Conservation (phyloP, 2,329 filamentous ascomycete species). For the Xylaria hypoxylon region DNA sequence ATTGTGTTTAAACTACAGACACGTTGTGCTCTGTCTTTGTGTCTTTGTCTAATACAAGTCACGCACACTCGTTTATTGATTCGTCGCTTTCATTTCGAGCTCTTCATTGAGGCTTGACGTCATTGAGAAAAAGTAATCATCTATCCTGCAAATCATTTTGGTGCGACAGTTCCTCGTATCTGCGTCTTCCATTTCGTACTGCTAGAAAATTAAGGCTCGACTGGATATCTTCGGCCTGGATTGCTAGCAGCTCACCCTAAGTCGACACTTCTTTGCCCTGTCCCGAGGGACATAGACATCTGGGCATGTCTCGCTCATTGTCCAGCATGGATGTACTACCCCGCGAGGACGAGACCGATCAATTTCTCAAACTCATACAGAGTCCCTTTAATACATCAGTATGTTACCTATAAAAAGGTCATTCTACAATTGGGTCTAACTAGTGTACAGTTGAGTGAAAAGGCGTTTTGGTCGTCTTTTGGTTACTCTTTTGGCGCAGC, state of each 20-base stretch:
- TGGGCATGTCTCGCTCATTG: slow-evolving; percentile 23
- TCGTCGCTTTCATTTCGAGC: slow-evolving; percentile 22
- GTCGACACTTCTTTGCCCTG: background rate
- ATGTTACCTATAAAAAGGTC: slow-evolving; percentile 34
- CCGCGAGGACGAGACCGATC: slow-evolving; percentile 45
- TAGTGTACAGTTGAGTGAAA: slow-evolving; percentile 29
- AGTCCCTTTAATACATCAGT: slow-evolving; percentile 62
- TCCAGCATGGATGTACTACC: slow-evolving; percentile 15
- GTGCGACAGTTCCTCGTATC: background rate
- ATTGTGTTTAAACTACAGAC: slow-evolving; percentile 4
- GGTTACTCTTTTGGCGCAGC: slow-evolving; percentile 82
- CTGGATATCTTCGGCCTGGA: background rate
- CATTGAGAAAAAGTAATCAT: slow-evolving; percentile 7
- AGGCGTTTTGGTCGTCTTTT: slow-evolving; percentile 75
- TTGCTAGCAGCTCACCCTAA: background rate
- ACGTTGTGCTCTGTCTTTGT: slow-evolving; percentile 15
- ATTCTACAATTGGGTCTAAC: slow-evolving; percentile 5
- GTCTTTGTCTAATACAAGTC: background rate
- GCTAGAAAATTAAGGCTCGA: background rate
- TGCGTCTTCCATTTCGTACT: slow-evolving; percentile 5
- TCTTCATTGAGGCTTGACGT: slow-evolving; percentile 34
- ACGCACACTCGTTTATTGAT: background rate
- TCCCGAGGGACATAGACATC: background rate
- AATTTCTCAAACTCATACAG: slow-evolving; percentile 61
- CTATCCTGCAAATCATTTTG: background rate